phyloP scores from a whole-genome alignment of 192 early-diverging fungal genomes.

The Coemansia sp. region DNA sequence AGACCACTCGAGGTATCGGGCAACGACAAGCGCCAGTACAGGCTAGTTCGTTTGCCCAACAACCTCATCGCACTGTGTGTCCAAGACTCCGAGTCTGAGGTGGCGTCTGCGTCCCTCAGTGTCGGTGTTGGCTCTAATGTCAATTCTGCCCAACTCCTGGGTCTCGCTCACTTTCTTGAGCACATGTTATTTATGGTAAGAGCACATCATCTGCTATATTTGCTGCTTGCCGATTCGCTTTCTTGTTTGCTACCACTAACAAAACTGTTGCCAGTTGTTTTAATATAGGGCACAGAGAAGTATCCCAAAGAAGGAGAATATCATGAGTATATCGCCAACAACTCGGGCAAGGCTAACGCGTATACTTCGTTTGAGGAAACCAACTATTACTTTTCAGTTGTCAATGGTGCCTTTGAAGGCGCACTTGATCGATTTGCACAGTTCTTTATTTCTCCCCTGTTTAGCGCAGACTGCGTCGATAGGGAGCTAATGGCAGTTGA shows the following conservation, averaged over 20 bases:
- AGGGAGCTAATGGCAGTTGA: constrained; percentile 88
- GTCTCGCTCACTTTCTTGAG: constrained; percentile 68
- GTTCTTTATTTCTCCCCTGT: constrained; percentile 86
- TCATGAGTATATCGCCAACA: constrained; percentile 16
- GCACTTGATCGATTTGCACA: constrained; percentile 72
- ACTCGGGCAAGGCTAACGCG: constrained; percentile 36
- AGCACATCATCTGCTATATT: neutral
- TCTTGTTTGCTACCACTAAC: neutral
- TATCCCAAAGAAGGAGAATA: constrained; percentile 69
- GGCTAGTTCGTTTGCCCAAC: constrained; percentile 56
- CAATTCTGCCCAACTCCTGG: constrained; percentile 56
- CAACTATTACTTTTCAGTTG: constrained; percentile 15
- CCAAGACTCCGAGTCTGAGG: constrained; percentile 49
- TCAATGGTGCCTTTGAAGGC: constrained; percentile 50
- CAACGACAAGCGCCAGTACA: constrained; percentile 57
- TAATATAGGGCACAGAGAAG: constrained; percentile 55
- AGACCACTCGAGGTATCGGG: constrained; percentile 43
- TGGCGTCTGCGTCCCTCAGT: constrained; percentile 55
- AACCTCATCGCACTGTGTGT: constrained; percentile 56
- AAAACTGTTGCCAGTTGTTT: neutral
- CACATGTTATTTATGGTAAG: constrained; percentile 61
- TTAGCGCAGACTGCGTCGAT: constrained; percentile 73
- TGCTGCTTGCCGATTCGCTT: neutral
- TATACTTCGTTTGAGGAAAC: constrained; percentile 16
- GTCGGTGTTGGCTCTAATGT: constrained; percentile 60